These are phyloP conservation scores for Cercospora sojina DNA, from an alignment of 2,329 filamentous ascomycete genomes.

Conservation along the genomic window DNA sequence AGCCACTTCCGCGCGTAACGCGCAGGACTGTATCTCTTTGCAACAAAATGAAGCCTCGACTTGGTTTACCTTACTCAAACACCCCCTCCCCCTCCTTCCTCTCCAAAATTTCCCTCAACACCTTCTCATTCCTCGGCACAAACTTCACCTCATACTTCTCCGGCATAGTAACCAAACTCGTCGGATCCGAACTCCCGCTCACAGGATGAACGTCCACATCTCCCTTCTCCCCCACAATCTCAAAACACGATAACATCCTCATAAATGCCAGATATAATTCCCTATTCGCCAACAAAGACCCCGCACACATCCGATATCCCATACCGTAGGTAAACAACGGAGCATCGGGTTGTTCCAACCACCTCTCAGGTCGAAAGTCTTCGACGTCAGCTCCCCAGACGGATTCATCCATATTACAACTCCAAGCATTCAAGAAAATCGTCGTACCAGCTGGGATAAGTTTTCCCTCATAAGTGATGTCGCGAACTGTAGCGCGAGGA, in stretches of 20 bases:
- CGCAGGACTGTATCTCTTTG: no score
- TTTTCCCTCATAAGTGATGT: constrained; percentile 58
- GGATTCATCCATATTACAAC: constrained; percentile 59
- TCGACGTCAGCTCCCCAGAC: constrained; percentile 48
- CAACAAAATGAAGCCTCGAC: no score
- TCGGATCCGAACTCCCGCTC: constrained; percentile 57
- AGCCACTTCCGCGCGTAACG: background rate
- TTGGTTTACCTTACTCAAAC: constrained; percentile 1
- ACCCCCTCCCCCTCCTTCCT: constrained; percentile 26
- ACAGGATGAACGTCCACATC: constrained; percentile 61
- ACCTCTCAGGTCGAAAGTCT: constrained; percentile 61
- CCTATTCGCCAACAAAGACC: constrained; percentile 61
- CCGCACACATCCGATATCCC: constrained; percentile 68
- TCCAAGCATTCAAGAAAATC: constrained; percentile 66
- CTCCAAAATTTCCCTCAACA: constrained; percentile 14
- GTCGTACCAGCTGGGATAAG: constrained; percentile 63
- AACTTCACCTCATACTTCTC: constrained; percentile 50
- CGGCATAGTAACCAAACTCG: constrained; percentile 61
- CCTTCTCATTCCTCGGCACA: constrained; percentile 40
- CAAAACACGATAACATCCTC: constrained; percentile 61
- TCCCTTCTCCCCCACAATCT: constrained; percentile 52
- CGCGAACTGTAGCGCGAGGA: constrained; percentile 60
- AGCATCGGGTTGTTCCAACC: constrained; percentile 61
- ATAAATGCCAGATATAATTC: constrained; percentile 66
- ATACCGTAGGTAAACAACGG: constrained; percentile 66